Conservation (phyloP, 345 rosid genomes). For the Dipteronia dyeriana region DNA sequence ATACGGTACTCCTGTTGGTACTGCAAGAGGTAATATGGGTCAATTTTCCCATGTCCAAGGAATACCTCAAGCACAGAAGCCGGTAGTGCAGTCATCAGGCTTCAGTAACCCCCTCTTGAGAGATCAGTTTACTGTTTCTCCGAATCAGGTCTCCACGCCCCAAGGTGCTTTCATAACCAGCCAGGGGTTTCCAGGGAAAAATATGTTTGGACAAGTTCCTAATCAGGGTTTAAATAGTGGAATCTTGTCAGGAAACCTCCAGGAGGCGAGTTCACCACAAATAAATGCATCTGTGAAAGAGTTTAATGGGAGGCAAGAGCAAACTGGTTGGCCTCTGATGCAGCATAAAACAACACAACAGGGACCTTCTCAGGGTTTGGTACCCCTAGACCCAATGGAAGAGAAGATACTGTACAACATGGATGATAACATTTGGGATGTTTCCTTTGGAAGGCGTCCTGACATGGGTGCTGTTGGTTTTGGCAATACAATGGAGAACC, state of each 20-base stretch:
- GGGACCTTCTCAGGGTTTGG: slow-evolving; percentile 41
- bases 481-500: slow-evolving; percentile 37
- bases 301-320: slow-evolving; percentile 45
- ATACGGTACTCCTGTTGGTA: slow-evolving; percentile 51
- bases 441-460: slow-evolving; percentile 37
- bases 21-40: slow-evolving; percentile 42
- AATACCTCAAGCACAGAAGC: slow-evolving; percentile 43
- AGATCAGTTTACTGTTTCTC: slow-evolving; percentile 33
- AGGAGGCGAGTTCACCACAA: slow-evolving; percentile 32
- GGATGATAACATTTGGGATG: slow-evolving; percentile 68
- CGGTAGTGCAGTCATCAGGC: slow-evolving; percentile 40
- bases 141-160: slow-evolving; percentile 29
- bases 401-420: slow-evolving; percentile 69
- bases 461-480: slow-evolving; percentile 49
- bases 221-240: slow-evolving; percentile 40
- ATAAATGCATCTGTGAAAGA: slow-evolving; percentile 33
- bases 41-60: slow-evolving; percentile 42
- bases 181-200: slow-evolving; percentile 45
- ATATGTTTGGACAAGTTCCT: slow-evolving; percentile 36
- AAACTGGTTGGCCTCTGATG: slow-evolving; percentile 36
- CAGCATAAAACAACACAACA: slow-evolving; percentile 42
- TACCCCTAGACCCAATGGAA: slow-evolving; percentile 79
- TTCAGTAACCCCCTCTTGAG: slow-evolving; percentile 31
- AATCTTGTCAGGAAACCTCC: slow-evolving; percentile 33
- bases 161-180: slow-evolving; percentile 40